Conservation (phyloP, 108 stramenopile genomes). For the Nitzschia putrida region DNA sequence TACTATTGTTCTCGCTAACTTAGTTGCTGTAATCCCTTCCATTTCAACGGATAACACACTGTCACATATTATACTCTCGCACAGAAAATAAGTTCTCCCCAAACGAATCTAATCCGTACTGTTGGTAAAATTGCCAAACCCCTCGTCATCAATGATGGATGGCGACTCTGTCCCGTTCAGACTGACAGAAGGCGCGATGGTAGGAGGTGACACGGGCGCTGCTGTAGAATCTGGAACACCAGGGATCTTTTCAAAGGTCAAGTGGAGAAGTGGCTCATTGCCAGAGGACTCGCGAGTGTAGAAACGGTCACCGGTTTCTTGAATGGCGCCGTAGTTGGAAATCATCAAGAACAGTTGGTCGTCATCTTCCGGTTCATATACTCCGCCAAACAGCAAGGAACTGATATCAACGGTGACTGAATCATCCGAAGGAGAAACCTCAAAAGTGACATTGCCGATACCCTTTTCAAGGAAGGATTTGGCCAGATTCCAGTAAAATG, state of each 20-base stretch:
- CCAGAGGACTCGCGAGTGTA: constrained; percentile 10
- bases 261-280: not conserved
- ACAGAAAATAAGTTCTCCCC: no score
- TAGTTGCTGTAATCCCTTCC: no score
- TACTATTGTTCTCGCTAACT: no score
- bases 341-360: constrained; percentile 9
- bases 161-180: not conserved
- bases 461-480: not conserved
- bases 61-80: no score
- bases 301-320: constrained; percentile 29
- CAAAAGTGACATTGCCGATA: not conserved
- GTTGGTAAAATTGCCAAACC: not conserved
- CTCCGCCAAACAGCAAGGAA: constrained; percentile 8
- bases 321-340: constrained; percentile 10
- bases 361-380: constrained; percentile 17
- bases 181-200: not conserved
- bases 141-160: not conserved
- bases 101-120: not conserved
- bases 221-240: constrained; percentile 23
- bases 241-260: constrained; percentile 4
- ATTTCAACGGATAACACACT: no score
- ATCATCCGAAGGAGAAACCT: constrained; percentile 4
- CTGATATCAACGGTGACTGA: constrained; percentile 3
- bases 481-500: constrained; percentile 8
- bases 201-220: not conserved